phyloP scores from a whole-genome alignment of 805 yeast species.

The Metschnikowia baotianmanensis region DNA sequence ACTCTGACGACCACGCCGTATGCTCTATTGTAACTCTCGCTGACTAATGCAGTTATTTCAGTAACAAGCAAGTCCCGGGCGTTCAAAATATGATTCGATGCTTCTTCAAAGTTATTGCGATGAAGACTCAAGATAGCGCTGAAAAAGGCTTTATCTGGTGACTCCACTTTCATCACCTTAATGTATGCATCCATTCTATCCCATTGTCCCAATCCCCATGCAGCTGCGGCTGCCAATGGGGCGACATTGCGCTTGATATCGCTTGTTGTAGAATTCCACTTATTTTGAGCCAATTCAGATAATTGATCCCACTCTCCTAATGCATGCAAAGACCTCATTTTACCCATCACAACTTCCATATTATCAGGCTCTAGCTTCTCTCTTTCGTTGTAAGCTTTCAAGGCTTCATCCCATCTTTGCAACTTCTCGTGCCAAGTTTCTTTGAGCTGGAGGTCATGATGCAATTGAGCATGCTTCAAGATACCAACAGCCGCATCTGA shows the following conservation, averaged over 20 bases:
- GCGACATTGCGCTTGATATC: slow-evolving; percentile 84
- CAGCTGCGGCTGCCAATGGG: slow-evolving; percentile 97
- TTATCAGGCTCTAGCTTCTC: slow-evolving; percentile 63
- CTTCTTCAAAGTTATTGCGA: slow-evolving; percentile 79
- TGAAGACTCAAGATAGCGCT: slow-evolving; percentile 86
- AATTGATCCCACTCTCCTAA: slow-evolving; percentile 98
- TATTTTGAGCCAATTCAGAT: slow-evolving; percentile 77
- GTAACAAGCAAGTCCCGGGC: slow-evolving; percentile 91
- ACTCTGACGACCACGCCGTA: slow-evolving; percentile 95
- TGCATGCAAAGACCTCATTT: slow-evolving; percentile 96
- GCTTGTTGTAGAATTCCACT: slow-evolving; percentile 74
- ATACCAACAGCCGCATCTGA: slow-evolving; percentile 98
- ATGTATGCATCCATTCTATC: slow-evolving; percentile 92
- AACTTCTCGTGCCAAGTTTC: slow-evolving; percentile 98
- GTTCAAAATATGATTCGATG: slow-evolving; percentile 69
- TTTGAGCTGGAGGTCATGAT: slow-evolving; percentile 84
- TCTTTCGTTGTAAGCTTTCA: slow-evolving; percentile 82
- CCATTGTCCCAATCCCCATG: slow-evolving; percentile 98
- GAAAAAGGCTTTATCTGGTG: slow-evolving; percentile 94
- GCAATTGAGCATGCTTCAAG: slow-evolving; percentile 87
- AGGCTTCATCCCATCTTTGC: slow-evolving; percentile 98
- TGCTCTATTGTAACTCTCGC: slow-evolving; percentile 95
- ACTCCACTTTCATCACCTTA: slow-evolving; percentile 82
- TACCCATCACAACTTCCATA: slow-evolving; percentile 92
- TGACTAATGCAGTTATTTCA: slow-evolving; percentile 89